phyloP scores from a whole-genome alignment of 1,284 basidiomycete genomes.

The Sphaerobolus stellatus region DNA sequence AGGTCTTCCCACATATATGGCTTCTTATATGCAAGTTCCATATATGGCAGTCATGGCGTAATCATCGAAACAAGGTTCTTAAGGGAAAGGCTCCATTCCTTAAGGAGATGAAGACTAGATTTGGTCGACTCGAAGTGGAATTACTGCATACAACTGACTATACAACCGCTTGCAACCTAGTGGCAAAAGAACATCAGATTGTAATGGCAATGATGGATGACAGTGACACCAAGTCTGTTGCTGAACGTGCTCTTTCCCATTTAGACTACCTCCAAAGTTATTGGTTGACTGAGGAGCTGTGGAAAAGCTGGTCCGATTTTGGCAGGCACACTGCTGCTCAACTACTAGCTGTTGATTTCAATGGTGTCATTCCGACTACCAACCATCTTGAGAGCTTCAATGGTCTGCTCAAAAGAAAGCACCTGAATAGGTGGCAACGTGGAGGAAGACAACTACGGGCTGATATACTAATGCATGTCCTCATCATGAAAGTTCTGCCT shows the following conservation, averaged over 20 bases:
- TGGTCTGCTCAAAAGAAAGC: conserved; percentile 31
- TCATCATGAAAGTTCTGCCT: background rate
- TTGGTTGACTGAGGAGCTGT: conserved; percentile 12
- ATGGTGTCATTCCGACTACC: conserved; percentile 36
- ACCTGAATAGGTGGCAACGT: conserved; percentile 27
- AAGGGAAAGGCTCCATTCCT: conserved; percentile 19
- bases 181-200: background rate
- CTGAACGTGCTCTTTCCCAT: background rate
- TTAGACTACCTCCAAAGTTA: conserved; percentile 7
- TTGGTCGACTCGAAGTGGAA: background rate
- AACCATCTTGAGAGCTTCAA: conserved; percentile 44
- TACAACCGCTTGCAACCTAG: background rate
- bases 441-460: conserved; percentile 28
- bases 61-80: conserved; percentile 21
- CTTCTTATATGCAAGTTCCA: too few species aligned
- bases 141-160: background rate
- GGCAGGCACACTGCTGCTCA: conserved; percentile 5
- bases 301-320: conserved; percentile 13
- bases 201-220: background rate
- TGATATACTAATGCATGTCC: conserved; percentile 23
- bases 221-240: background rate
- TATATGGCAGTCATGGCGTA: conserved; percentile 40
- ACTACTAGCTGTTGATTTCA: conserved; percentile 15
- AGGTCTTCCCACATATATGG: too few species aligned
- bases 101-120: background rate